A percentile compares a stretch with the other conserved stretches of the same genome.
Conservation (phyloP, 345 rosid species). For the Lenwebbia sp. region DNA sequence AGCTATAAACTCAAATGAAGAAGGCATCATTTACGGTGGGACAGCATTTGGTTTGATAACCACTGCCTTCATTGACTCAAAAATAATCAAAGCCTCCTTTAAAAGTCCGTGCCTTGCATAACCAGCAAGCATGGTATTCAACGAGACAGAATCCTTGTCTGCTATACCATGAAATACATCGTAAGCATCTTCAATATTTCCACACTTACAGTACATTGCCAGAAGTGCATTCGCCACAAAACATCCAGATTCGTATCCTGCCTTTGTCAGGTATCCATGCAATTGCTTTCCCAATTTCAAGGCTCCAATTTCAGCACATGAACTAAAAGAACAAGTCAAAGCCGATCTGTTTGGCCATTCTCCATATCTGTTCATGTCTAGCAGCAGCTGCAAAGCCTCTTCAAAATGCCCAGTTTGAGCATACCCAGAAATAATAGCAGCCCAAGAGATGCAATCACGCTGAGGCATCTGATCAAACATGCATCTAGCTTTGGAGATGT, state of each 20-base stretch:
- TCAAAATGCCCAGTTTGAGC: constrained; percentile 19
- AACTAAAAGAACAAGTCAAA: constrained; percentile 12
- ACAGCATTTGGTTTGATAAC: constrained; percentile 18
- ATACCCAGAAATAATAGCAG: constrained; percentile 20
- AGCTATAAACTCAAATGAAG: background rate
- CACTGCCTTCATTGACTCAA: constrained; percentile 1
- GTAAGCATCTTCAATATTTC: constrained; percentile 16
- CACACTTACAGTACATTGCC: constrained; percentile 19
- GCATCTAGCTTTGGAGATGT: constrained; percentile 7
- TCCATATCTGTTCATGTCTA: constrained; percentile 9
- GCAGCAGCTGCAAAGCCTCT: constrained; percentile 12
- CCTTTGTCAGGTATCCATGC: constrained; percentile 10
- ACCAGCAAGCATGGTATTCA: constrained; percentile 20
- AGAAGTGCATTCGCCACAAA: constrained; percentile 24
- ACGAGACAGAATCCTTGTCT: constrained; percentile 17
- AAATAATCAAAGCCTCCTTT: constrained; percentile 8
- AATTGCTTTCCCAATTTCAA: constrained; percentile 14
- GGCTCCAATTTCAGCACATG: constrained; percentile 18
- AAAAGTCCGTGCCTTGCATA: constrained; percentile 19
- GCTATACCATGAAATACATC: constrained; percentile 7
- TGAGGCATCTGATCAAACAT: constrained; percentile 16
- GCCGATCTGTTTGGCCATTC: constrained; percentile 2
- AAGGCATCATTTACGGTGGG: background rate
- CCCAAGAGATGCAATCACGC: constrained; percentile 22
- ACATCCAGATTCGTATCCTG: constrained; percentile 15